Conservation (phyloP, 2,329 filamentous ascomycete species). For the Sporothrix brasiliensis region DNA sequence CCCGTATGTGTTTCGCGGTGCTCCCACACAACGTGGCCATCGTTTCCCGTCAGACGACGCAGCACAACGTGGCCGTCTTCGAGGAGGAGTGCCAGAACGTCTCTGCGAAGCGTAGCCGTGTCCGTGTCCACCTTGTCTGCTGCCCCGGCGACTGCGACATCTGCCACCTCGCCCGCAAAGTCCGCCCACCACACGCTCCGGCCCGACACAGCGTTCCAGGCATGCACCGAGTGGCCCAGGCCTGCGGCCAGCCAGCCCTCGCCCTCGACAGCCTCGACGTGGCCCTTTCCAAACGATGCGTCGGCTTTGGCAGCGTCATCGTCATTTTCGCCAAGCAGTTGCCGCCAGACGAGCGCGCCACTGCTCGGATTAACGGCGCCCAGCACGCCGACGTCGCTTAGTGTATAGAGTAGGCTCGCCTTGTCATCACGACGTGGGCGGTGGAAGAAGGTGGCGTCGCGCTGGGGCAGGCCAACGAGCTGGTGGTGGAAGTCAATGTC, state of each 20-base stretch:
- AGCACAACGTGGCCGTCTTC: constrained; percentile 55
- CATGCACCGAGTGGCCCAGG: constrained; percentile 67
- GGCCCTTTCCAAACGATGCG: constrained; percentile 41
- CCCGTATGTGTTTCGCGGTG: constrained; percentile 56
- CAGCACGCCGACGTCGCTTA: constrained; percentile 80
- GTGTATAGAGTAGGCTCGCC: constrained; percentile 86
- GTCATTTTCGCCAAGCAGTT: constrained; percentile 61
- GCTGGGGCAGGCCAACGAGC: constrained; percentile 79
- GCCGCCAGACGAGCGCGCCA: constrained; percentile 84
- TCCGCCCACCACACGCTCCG: constrained; percentile 73
- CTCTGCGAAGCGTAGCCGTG: constrained; percentile 36
- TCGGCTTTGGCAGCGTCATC: constrained; percentile 43
- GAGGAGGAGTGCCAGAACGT: constrained; percentile 31
- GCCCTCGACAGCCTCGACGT: constrained; percentile 73
- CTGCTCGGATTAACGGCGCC: constrained; percentile 88
- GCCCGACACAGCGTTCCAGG: constrained; percentile 84
- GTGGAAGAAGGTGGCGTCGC: constrained; percentile 92
- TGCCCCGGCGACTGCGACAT: constrained; percentile 70
- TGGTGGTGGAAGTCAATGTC: constrained; percentile 91
- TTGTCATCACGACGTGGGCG: constrained; percentile 78
- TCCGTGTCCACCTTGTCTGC: constrained; percentile 54
- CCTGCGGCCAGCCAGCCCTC: constrained; percentile 78
- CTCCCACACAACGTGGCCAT: constrained; percentile 79
- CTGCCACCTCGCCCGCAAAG: constrained; percentile 62
- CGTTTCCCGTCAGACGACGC: constrained; percentile 70